These are phyloP conservation scores for Geotrichum klebahnii DNA, from an alignment of 1,139 yeast genomes.

Conservation along the genomic window DNA sequence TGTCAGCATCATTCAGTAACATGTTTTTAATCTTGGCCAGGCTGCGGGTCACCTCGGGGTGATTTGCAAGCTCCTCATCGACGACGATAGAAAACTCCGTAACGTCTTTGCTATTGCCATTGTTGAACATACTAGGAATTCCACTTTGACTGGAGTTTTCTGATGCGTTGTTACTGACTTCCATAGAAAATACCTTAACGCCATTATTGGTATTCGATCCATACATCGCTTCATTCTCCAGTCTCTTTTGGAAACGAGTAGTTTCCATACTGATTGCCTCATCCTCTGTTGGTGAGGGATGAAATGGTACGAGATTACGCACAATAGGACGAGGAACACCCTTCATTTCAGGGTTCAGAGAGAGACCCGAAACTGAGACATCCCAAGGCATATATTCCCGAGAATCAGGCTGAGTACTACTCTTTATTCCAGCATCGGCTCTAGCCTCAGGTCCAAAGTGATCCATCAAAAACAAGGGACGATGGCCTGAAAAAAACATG, in stretches of 20 bases:
- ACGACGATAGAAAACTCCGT: constrained; percentile 18
- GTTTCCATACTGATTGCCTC: constrained; percentile 20
- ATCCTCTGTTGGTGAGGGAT: constrained; percentile 21
- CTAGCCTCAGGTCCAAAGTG: constrained; percentile 15
- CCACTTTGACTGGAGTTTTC: not conserved
- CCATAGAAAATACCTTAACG: constrained; percentile 18
- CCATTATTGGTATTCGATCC: constrained; percentile 4
- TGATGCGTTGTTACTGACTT: constrained; percentile 9
- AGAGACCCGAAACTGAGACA: constrained; percentile 26
- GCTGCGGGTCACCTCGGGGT: constrained; percentile 19
- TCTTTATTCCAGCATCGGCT: not conserved
- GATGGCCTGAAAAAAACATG: constrained; percentile 34
- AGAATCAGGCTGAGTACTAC: constrained; percentile 14
- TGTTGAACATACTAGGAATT: not conserved
- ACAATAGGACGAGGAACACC: constrained; percentile 27
- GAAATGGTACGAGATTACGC: constrained; percentile 25
- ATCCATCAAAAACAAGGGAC: constrained; percentile 32
- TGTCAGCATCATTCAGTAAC: constrained; percentile 15
- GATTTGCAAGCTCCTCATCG: constrained; percentile 17
- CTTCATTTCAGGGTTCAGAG: constrained; percentile 27
- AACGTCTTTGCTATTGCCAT: constrained; percentile 5
- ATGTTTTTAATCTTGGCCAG: constrained; percentile 16
- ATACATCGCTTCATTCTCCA: constrained; percentile 9
- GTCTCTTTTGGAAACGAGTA: constrained; percentile 16
- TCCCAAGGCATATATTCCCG: constrained; percentile 27